Evolutionary conservation across 2,329 filamentous ascomycete species (phyloP), one percentile per base, ranked within the genome.

Genomic region (Calcarisporium arbuscula): DNA sequence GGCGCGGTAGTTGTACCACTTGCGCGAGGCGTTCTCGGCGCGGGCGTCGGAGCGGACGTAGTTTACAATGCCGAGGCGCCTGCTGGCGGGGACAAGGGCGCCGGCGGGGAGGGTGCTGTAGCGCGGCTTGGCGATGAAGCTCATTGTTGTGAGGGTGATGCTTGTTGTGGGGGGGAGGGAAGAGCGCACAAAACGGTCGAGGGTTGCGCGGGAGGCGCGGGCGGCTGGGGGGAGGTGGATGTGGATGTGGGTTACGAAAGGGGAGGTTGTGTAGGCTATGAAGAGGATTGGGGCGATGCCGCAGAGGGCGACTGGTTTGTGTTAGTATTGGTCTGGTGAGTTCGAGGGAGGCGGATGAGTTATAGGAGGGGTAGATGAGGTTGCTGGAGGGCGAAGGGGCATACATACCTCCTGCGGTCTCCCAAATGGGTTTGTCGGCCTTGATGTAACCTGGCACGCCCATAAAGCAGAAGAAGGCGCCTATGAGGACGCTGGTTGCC

Each of bases 221-320:
- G 82, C 83, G 45, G 72, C 73, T 1, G 65, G 54, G 0, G 86
- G 86, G 2, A 89, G 66, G 16, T 74, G 72, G 32, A 92, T 62
- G 56, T 84, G 77, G 40, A 92, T 69, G 50, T 80, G 78, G 26
- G 78, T 77, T 7, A 90, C 83, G 50, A 83, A 85, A 4, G 85
- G 82, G 1, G 75, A 68, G 3, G 80, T 77, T 30, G 72, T 72
- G 54, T 78, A 82, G 22, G 72, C 65, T 16, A 86, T 68, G 49
- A 80, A 75, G 22, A 76, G 38, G 47, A 87, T 62, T 4, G 85
- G 85, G 8, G 83, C 57, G 23, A 80, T 54, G 46, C 81, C 77
- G 41, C 70, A 76, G 32, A 74, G 49, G 30, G 73, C 59, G 37
- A 79, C 77, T 82, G 43, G 23, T 20, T 22, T 25, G 19, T n/a